Conservation (phyloP, 768 basidiomycete genomes). For the Kwoniella botswanensis region DNA sequence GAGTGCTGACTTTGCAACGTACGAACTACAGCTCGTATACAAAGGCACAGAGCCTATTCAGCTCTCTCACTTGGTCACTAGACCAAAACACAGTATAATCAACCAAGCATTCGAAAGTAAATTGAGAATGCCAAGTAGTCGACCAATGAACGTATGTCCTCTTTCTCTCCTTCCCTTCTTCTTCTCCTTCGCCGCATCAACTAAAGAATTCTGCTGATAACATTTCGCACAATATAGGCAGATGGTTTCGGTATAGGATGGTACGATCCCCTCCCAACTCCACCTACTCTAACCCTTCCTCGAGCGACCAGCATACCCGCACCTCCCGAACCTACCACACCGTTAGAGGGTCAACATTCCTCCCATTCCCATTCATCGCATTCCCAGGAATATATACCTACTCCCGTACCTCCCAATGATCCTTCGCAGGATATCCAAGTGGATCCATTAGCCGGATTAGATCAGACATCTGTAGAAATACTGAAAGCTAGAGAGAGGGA, state of each 20-base stretch:
- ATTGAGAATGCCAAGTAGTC: slow-evolving; percentile 63
- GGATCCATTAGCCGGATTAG: slow-evolving; percentile 17
- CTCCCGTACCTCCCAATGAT: slow-evolving; percentile 14
- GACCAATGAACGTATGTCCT: slow-evolving; percentile 53
- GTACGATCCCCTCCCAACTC: slow-evolving; percentile 76
- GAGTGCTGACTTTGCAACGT: background rate
- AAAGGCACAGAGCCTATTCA: slow-evolving; percentile 93
- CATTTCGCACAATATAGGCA: too few species aligned
- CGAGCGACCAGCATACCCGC: slow-evolving; percentile 20
- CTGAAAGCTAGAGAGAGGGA: slow-evolving; percentile 37
- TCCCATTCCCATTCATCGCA: slow-evolving; percentile 7
- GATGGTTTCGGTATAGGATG: slow-evolving; percentile 99
- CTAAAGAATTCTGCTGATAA: too few species aligned
- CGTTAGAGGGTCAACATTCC: slow-evolving; percentile 3
- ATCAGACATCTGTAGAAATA: slow-evolving; percentile 24
- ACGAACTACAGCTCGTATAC: slow-evolving; percentile 72
- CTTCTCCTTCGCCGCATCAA: too few species aligned
- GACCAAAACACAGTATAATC: slow-evolving; percentile 93
- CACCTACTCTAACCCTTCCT: slow-evolving; percentile 14
- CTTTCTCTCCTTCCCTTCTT: too few species aligned
- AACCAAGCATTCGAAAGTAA: slow-evolving; percentile 96
- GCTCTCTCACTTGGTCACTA: slow-evolving; percentile 88
- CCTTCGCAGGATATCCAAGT: slow-evolving; percentile 8
- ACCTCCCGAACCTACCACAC: slow-evolving; percentile 10
- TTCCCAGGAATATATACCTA: slow-evolving; percentile 1